Evolutionary conservation across 257 asterid genomes (phyloP), one percentile per base, ranked within the genome.

Genomic region (Perilla frutescens): DNA sequence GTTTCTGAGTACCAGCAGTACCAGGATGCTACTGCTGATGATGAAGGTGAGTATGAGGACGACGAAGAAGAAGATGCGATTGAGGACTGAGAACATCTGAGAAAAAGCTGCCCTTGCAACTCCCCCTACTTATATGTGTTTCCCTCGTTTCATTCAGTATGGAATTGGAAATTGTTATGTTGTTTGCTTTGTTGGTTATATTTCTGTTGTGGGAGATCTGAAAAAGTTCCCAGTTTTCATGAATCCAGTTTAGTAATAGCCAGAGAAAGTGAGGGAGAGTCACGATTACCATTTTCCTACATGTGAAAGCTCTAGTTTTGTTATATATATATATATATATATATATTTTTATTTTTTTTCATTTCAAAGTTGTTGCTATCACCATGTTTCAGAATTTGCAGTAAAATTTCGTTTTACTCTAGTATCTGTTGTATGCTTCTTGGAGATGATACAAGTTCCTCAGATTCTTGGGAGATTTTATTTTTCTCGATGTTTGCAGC

Each of bases 1-100:
- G 96, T 91, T 20, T 91, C 93, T 0, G 97, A 91, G 84, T 89
- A 91, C 81, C 97, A 91, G 87, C 97, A 91, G 81, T 91, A 91
- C 78, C 96, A 91, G 79, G 97, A 91, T 72, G 97, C 97, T n/a
- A 89, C 94, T 44, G 96, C 93, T 2, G 97, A 91, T 41, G 97
- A 91, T 31, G 97, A 91, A 55, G 94, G 81, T 39, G 94, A 86
- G 68, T 87, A 86, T 0, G 90, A 86, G 65, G 96, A 89, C 0
- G 93, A 90, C n/a, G 95, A 87, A 4, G 92, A 87, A 4, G 92
- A 87, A 4, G 95, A 74, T 0, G 82, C 53, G 40, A 29, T 69
- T 10, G 86, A 81, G 4, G 79, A 62, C 57, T 53, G 81, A 74
- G 8, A 65, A 50, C 44, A 69, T 73, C 4, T 76, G 57, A 78